Evolutionary conservation across 495 filamentous ascomycete genomes (phyloP), one percentile per base, ranked within the genome.

Genomic region (Aspergillus carlsbadensis): DNA sequence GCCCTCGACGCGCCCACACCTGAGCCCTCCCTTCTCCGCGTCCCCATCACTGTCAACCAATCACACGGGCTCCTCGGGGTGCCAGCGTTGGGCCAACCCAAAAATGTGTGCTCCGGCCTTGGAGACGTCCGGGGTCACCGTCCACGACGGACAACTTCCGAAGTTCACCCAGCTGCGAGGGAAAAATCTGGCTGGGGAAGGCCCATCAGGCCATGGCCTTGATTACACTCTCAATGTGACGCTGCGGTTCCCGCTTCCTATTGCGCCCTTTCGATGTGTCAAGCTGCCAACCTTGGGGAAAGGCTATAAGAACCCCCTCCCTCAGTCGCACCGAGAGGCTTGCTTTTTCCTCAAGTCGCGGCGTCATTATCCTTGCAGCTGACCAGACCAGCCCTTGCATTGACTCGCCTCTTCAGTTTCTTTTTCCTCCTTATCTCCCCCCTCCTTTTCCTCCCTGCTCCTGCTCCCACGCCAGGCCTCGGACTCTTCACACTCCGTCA

Each of bases 121-220:
- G 21, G 20, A 11, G 21, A 5, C 20, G 26, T 18, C 24, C 41
- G 18, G 41, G 21, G 21, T 33, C 14, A 5, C 46, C 31, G 21
- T 20, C 26, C 15, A 3, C 17, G 46, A 26, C 47, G 47, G 47
- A 50, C 47, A 50, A 50, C 47, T 50, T 50, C 47, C 47, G 47
- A 48, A 17, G 26, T 29, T 26, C 21, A 15, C 14, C 7, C 39
- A 8, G 39, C 3, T 44, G 41, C 6, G 6, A 18, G 17, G 17
- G 15, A 18, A 4, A 18, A 18, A n/a, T n/a, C n/a, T n/a, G n/a
- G n/a, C n/a, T n/a, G n/a, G n/a, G n/a, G 26, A 29, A 8, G 8
- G 4, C 26, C 26, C 26, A 8, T 29, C 26, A 29, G 26, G 26
- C 26, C 26, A 29, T 29, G 26, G 26, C 26, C 26, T 8, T 29